Conservation (phyloP, 2,329 filamentous ascomycete genomes). For the Claviceps lovelessii region DNA sequence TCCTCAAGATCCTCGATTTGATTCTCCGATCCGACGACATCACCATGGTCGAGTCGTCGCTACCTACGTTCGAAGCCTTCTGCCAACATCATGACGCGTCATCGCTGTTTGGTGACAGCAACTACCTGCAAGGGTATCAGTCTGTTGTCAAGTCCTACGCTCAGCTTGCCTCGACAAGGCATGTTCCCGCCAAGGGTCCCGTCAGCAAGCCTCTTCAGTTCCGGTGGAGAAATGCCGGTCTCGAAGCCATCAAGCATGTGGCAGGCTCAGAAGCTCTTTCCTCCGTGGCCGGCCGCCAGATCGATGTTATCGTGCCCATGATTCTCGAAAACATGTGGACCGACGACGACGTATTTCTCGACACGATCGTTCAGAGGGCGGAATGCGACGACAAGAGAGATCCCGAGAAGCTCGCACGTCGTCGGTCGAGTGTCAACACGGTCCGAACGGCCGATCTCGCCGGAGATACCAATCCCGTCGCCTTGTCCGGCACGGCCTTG, state of each 20-base stretch:
- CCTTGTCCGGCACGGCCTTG: slow-evolving; percentile 64
- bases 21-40: slow-evolving; percentile 79
- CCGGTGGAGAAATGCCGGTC: slow-evolving; percentile 59
- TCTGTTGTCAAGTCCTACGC: slow-evolving; percentile 70
- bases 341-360: slow-evolving; percentile 54
- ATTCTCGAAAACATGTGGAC: slow-evolving; percentile 79
- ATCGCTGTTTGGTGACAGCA: slow-evolving; percentile 70
- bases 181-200: slow-evolving; percentile 34
- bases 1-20: slow-evolving; percentile 70
- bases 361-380: slow-evolving; percentile 51
- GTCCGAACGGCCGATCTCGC: slow-evolving; percentile 51
- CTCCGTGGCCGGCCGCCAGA: slow-evolving; percentile 59
- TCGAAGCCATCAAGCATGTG: slow-evolving; percentile 68
- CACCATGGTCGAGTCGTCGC: slow-evolving; percentile 80
- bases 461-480: slow-evolving; percentile 50
- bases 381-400: slow-evolving; percentile 55
- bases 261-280: slow-evolving; percentile 67
- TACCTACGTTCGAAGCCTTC: slow-evolving; percentile 75
- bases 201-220: slow-evolving; percentile 60
- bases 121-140: slow-evolving; percentile 70
- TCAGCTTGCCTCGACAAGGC: slow-evolving; percentile 56
- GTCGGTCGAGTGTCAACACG: slow-evolving; percentile 67
- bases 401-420: slow-evolving; percentile 45
- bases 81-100: slow-evolving; percentile 80
- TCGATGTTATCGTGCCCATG: slow-evolving; percentile 67